phyloP scores from a whole-genome alignment of 2,329 filamentous ascomycete species.

The Aschersonia sp. region DNA sequence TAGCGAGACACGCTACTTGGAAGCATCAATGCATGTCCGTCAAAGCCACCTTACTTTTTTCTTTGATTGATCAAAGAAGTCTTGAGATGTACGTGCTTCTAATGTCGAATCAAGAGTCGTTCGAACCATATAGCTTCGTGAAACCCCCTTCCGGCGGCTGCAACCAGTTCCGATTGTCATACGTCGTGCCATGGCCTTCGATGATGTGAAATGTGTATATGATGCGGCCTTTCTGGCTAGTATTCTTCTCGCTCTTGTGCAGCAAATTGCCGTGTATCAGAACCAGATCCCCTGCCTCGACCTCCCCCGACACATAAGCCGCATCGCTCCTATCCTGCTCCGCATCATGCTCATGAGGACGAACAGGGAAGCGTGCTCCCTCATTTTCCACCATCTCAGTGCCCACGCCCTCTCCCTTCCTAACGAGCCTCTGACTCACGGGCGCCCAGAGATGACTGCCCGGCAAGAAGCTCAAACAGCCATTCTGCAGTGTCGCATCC shows the following conservation, averaged over 20 bases:
- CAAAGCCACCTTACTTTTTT: too few species aligned
- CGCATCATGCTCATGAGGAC: conserved; percentile 22
- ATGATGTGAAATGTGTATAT: conserved; percentile 98
- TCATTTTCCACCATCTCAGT: conserved; percentile 61
- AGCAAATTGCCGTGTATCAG: conserved; percentile 91
- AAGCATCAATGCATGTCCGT: too few species aligned
- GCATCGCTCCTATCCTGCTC: conserved; percentile 20
- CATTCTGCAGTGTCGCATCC: conserved; percentile 76
- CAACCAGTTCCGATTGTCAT: conserved; percentile 86
- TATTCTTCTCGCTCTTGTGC: conserved; percentile 93
- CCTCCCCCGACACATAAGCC: conserved; percentile 67
- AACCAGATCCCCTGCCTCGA: conserved; percentile 81
- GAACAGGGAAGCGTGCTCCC: conserved; percentile 47
- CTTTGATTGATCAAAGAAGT: too few species aligned
- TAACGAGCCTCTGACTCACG: conserved; percentile 61
- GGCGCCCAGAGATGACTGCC: conserved; percentile 67
- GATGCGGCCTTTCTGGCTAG: conserved; percentile 71
- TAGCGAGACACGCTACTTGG: too few species aligned
- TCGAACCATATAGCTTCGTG: conserved; percentile 42
- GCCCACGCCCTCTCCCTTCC: conserved; percentile 36
- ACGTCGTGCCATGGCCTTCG: conserved; percentile 58
- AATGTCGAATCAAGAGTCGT: not conserved
- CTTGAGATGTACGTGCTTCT: not conserved
- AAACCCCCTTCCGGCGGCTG: conserved; percentile 75
- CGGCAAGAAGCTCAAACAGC: conserved; percentile 73